phyloP scores from a whole-genome alignment of 192 early-diverging fungal genomes.

The Entomortierella beljakovae region DNA sequence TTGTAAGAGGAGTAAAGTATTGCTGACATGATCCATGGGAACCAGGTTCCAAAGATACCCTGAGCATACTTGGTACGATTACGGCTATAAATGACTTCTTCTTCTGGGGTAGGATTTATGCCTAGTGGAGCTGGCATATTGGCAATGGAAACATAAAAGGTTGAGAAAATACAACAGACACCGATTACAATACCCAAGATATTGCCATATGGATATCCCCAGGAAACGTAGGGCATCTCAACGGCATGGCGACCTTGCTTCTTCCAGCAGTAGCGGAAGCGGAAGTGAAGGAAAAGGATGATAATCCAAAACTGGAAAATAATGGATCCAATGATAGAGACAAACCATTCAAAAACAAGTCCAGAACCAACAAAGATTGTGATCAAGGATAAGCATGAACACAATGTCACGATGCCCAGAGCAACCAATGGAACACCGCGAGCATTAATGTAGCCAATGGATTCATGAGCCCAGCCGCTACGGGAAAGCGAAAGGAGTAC shows the following conservation, averaged over 20 bases:
- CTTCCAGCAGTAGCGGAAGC: slow-evolving; percentile 83
- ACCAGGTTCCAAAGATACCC: slow-evolving; percentile 42
- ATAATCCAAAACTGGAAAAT: slow-evolving; percentile 89
- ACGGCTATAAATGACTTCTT: neutral
- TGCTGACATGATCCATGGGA: slow-evolving; percentile 38
- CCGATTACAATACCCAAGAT: slow-evolving; percentile 73
- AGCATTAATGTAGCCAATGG: slow-evolving; percentile 70
- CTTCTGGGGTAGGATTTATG: neutral
- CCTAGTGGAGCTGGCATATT: slow-evolving; percentile 55
- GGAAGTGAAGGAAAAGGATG: slow-evolving; percentile 84
- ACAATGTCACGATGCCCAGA: slow-evolving; percentile 69
- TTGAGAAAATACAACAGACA: slow-evolving; percentile 68
- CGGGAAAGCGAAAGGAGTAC: slow-evolving; percentile 80
- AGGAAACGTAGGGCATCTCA: slow-evolving; percentile 67
- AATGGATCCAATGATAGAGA: slow-evolving; percentile 75
- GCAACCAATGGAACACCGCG: slow-evolving; percentile 74
- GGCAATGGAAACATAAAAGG: slow-evolving; percentile 55
- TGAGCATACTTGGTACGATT: slow-evolving; percentile 9
- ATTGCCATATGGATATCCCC: slow-evolving; percentile 59
- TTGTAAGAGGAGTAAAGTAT: slow-evolving; percentile 70
- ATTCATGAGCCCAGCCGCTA: slow-evolving; percentile 79
- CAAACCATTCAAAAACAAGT: slow-evolving; percentile 75
- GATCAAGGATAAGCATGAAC: slow-evolving; percentile 72
- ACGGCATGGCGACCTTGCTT: slow-evolving; percentile 75
- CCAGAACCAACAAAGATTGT: slow-evolving; percentile 75